Percentiles rank a stretch among this genome's conserved stretches.
Evolutionary conservation across 345 rosid species (phyloP).

Genomic region (Eucalyptus coolabah): DNA sequence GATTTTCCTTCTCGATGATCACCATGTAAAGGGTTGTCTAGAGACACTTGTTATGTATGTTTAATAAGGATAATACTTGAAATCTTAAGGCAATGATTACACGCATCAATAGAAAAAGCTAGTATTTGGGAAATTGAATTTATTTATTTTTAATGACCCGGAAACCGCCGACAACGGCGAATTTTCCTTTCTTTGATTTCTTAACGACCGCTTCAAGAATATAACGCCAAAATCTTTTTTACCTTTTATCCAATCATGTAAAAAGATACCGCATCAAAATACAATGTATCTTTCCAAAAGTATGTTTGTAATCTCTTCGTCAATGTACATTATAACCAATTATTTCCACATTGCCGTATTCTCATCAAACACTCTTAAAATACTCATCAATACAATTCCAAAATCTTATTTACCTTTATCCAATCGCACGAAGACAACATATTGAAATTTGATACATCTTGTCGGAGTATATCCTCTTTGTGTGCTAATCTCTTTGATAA

Average conservation of each 20-base stretch:
- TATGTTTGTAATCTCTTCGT: neutral
- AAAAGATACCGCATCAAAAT: neutral
- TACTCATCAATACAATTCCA: neutral
- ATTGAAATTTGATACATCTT: neutral
- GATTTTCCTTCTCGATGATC: neutral
- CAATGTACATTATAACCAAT: neutral
- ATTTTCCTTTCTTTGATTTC: neutral
- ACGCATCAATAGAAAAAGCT: neutral
- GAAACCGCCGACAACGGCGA: rapidly evolving
- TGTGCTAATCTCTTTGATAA: rapidly evolving
- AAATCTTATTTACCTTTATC: neutral
- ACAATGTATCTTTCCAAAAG: neutral
- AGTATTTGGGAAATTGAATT: neutral
- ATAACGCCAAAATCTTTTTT: no score
- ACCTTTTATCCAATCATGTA: neutral
- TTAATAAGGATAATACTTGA: neutral
- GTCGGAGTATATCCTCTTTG: neutral
- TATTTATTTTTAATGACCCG: no score
- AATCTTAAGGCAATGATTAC: neutral
- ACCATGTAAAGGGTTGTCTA: neutral
- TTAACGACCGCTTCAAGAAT: neutral
- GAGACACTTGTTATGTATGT: neutral
- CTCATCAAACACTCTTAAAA: neutral
- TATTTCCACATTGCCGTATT: neutral
- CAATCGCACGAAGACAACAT: neutral